These are phyloP conservation scores for Leccinum olivaceopallidum DNA, from an alignment of 768 basidiomycete genomes.

Conservation along the genomic window DNA sequence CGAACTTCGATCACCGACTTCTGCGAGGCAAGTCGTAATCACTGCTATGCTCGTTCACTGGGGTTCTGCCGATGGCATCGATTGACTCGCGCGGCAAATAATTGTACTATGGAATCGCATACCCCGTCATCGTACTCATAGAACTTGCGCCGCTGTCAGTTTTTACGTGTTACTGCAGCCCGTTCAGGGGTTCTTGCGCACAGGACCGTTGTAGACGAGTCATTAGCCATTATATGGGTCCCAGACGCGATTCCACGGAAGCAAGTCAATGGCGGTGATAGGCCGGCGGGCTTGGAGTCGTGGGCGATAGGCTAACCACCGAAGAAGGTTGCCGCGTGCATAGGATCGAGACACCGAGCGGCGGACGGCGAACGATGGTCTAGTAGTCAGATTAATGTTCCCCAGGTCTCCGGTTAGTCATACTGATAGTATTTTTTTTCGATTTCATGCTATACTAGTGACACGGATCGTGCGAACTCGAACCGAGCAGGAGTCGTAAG, in stretches of 20 bases:
- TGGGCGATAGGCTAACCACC: slow-evolving; percentile 7
- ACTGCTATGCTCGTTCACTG: slow-evolving; percentile 8
- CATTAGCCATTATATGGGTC: slow-evolving; percentile 9
- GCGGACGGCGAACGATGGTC: slow-evolving; percentile 5
- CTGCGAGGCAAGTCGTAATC: slow-evolving; percentile 18
- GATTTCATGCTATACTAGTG: slow-evolving; percentile 9
- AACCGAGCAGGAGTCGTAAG: slow-evolving; percentile 8
- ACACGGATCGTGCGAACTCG: slow-evolving; percentile 8
- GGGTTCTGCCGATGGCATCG: slow-evolving; percentile 34
- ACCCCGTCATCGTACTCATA: slow-evolving; percentile 15
- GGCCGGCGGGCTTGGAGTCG: slow-evolving; percentile 12
- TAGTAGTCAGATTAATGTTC: slow-evolving; percentile 3
- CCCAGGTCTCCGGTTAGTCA: slow-evolving; percentile 11
- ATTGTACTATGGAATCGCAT: slow-evolving; percentile 23
- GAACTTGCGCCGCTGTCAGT: slow-evolving; percentile 30
- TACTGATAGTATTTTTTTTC: slow-evolving; percentile 5
- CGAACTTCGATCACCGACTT: slow-evolving; percentile 16
- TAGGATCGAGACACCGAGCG: slow-evolving; percentile 12
- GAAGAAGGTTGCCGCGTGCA: slow-evolving; percentile 23
- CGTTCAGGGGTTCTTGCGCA: slow-evolving; percentile 10
- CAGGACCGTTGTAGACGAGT: slow-evolving; percentile 12
- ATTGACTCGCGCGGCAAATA: slow-evolving; percentile 22
- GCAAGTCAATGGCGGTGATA: slow-evolving; percentile 30
- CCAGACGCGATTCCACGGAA: slow-evolving; percentile 20
- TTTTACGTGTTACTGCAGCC: slow-evolving; percentile 28